Base-by-base conservation (phyloP, 352 stramenopile species). In the Phytophthora macrochlamydospora region DNA sequence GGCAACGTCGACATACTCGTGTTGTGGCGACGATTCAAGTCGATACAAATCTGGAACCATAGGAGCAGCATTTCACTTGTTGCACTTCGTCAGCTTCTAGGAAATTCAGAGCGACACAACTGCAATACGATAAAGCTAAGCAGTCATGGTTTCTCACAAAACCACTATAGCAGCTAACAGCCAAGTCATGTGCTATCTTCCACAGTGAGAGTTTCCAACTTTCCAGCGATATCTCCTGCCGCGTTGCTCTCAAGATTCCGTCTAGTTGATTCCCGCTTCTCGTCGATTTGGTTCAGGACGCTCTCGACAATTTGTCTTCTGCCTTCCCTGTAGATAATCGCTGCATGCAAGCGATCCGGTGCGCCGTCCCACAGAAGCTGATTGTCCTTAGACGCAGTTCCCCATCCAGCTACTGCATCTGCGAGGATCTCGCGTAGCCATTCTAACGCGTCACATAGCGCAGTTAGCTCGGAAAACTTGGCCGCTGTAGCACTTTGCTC, bases 281-380 rank as follows among this genome's bases (percentile, higher is more conserved):
- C 56, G 32, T 85, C 69, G 44, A 89, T 69, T 52, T 85, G 69
- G 5, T 9, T 14, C n/a, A 85, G 43, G 33, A 88, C 61, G 2
- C 57, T 38, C 1, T 69, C 45, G 3, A 90, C 24, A 40, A 92
- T 73, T 18, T 75, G 63, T 59, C 83, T 73, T 28, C 81, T 72
- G 30, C 76, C 70, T n/a, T 61, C 44, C 32, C 81, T 73, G 51
- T 89, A 89, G 18, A 76, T 59, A 24, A 92, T 74, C 37, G 83
- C 79, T 56, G 67, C 60, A 24, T 69, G 68, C 7, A 77, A 42
- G 9, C 76, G 71, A 13, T 80, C 68, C 0, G 65, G 55, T 28
- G 65, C 42, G 28, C 43, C 59, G 9, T 61, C 9, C 12, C 60
- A 49, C 38, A 89, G 45, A 0, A 73, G 51, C 8, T 56, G 29